Evolutionary conservation across 768 basidiomycete genomes (phyloP), one percentile per base, ranked within the genome.

Genomic region (Calocybe cyanea): DNA sequence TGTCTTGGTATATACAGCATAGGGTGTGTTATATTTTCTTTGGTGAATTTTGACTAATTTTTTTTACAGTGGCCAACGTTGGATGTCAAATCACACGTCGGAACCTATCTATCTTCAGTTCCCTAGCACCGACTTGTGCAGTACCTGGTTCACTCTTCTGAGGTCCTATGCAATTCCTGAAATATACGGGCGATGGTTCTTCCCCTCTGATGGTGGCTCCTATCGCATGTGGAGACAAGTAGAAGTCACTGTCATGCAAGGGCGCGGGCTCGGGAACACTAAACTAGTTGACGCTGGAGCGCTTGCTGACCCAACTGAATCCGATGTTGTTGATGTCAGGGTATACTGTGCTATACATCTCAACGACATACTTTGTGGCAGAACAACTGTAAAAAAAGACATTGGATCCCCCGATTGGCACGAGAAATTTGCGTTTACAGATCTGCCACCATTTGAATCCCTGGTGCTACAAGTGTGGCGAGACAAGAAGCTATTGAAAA

Each of bases 161-260:
- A 81, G 83, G 48, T 88, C 90, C 2, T 91, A 87, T 62, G 83
- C 92, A 10, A 75, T 76, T 41, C 84, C 88, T 1, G 90, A 92
- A 63, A 78, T 85, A 44, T 88, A 90, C 58, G 88, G 85, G 25
- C 70, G 72, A 52, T 66, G 73, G 59, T 69, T 73, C 52, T 69
- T 70, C 31, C 71, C 78, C 17, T 57, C 63, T 41, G 82, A 83
- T 49, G 86, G 84, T 34, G 89, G 89, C 6, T 77, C 86, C 9
- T 91, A 88, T 64, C 82, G 91, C 44, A 86, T 92, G 78, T 92
- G 87, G 86, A 76, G 92, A 41, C 85, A 87, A 60, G 73, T 92
- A 18, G 80, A 87, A 51, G 68, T 92, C 19, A 76, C 78, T 23
- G 71, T 90, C 44, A 70, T 84, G 31, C 85, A 88, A 63, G 89